Percentiles rank a stretch among this genome's conserved stretches.
phyloP scores from a whole-genome alignment of 208 protist species.

The Leishmania turanica region DNA sequence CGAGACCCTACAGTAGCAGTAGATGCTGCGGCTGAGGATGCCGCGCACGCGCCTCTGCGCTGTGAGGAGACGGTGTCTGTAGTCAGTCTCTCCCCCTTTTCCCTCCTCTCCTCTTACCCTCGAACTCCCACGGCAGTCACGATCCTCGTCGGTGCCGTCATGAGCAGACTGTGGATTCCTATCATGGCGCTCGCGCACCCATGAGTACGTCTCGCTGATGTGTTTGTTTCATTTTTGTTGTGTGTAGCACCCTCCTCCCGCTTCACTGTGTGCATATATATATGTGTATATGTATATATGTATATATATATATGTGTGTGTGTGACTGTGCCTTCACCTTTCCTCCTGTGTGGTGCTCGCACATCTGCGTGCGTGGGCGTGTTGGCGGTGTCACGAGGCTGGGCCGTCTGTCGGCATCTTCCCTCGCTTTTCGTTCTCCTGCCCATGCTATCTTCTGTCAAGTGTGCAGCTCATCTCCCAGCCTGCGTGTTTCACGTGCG shows the following conservation, averaged over 20 bases:
- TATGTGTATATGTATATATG: neutral
- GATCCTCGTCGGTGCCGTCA: neutral
- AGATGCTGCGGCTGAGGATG: neutral
- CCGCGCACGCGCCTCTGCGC: neutral
- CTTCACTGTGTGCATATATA: neutral
- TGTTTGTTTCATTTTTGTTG: neutral
- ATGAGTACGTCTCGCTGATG: neutral
- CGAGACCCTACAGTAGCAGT: slow-evolving; percentile 25
- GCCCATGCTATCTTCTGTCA: neutral
- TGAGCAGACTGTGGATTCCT: neutral
- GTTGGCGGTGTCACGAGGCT: neutral
- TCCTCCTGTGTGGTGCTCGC: neutral
- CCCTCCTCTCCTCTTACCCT: neutral
- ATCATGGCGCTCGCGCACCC: neutral
- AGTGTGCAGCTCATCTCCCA: neutral
- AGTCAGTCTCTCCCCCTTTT: neutral
- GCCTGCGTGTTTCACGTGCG: neutral
- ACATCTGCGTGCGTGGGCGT: neutral
- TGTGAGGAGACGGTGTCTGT: slow-evolving; percentile 1
- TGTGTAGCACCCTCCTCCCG: neutral
- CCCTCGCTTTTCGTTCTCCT: neutral
- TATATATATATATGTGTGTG: neutral
- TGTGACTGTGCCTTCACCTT: neutral
- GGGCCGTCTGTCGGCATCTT: neutral
- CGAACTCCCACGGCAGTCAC: neutral